Conservation (phyloP, 139 green algal genomes). For the Mychonastes homosphaera region DNA sequence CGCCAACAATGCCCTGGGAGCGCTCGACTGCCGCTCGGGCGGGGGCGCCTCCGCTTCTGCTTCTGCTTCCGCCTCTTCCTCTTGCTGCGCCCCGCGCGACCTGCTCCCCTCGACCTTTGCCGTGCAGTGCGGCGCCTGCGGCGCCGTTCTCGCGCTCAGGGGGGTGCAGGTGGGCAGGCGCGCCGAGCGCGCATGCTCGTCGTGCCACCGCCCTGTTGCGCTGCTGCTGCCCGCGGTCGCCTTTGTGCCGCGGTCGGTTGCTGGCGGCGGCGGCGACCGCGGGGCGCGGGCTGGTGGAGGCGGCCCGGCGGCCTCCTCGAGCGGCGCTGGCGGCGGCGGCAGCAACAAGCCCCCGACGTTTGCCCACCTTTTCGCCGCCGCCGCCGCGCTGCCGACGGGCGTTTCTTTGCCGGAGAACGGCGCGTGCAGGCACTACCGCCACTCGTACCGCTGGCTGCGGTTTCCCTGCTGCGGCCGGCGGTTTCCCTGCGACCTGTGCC, state of each 20-base stretch:
- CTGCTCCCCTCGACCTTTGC: constrained; percentile 23
- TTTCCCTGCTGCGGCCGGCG: constrained; percentile 55
- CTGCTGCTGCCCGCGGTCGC: constrained; percentile 15
- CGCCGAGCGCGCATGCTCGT: constrained; percentile 19
- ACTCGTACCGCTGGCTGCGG: constrained; percentile 56
- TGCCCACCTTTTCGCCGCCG: constrained; percentile 6
- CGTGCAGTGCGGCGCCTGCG: constrained; percentile 26
- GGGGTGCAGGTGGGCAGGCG: constrained; percentile 29
- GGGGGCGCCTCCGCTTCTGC: too few species aligned
- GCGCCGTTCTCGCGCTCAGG: constrained; percentile 22
- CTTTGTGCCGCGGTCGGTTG: constrained; percentile 14
- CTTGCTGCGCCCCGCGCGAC: constrained; percentile 23
- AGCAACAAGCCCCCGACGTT: not conserved
- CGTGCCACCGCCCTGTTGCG: constrained; percentile 22
- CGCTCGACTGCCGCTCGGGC: too few species aligned
- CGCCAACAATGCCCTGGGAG: too few species aligned
- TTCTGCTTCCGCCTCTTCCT: too few species aligned
- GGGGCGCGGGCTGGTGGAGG: not conserved
- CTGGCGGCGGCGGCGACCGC: not conserved
- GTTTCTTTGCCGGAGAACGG: constrained; percentile 39
- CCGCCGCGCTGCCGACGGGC: constrained; percentile 18
- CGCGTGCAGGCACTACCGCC: constrained; percentile 54
- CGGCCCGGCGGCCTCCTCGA: not conserved
- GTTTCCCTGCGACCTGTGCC: constrained; percentile 39
- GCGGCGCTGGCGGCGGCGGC: constrained; percentile 1